phyloP scores from a whole-genome alignment of 2,329 filamentous ascomycete genomes.

The Camillea tinctor region DNA sequence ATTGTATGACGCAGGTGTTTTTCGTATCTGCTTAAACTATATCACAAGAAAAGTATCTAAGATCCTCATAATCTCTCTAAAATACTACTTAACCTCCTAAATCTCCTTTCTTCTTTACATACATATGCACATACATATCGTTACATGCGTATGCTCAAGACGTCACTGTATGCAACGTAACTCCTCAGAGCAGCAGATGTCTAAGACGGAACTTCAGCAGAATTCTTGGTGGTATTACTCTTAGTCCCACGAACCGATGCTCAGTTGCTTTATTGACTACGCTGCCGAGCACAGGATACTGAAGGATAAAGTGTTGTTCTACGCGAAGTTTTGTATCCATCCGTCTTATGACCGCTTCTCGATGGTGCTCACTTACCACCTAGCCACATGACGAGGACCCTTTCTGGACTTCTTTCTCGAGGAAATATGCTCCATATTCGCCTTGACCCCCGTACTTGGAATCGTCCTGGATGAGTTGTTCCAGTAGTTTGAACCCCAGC shows the following conservation, averaged over 20 bases:
- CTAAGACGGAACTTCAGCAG: neutral
- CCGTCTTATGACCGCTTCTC: too few relatives aligned
- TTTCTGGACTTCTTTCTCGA: conserved; percentile 15
- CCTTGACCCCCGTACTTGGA: conserved; percentile 21
- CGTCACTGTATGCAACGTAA: neutral
- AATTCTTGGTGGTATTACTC: neutral
- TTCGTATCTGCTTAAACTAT: neutral
- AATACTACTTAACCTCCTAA: neutral
- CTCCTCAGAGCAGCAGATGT: neutral
- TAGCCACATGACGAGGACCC: neutral
- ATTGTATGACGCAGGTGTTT: neutral
- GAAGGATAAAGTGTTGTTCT: neutral
- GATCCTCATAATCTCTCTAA: too few relatives aligned
- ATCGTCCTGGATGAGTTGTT: conserved; percentile 22
- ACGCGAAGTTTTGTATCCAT: too few relatives aligned
- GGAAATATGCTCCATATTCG: conserved; percentile 19
- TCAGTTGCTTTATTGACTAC: neutral
- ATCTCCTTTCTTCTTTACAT: too few relatives aligned
- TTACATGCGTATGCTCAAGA: too few relatives aligned
- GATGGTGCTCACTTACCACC: too few relatives aligned
- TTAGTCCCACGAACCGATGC: neutral
- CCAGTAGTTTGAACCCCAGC: conserved; percentile 20
- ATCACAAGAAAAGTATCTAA: too few relatives aligned
- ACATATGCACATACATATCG: too few relatives aligned
- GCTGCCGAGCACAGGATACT: neutral